Base-by-base conservation (phyloP, 2,329 filamentous ascomycete species). In the Sporothrix globosa region DNA sequence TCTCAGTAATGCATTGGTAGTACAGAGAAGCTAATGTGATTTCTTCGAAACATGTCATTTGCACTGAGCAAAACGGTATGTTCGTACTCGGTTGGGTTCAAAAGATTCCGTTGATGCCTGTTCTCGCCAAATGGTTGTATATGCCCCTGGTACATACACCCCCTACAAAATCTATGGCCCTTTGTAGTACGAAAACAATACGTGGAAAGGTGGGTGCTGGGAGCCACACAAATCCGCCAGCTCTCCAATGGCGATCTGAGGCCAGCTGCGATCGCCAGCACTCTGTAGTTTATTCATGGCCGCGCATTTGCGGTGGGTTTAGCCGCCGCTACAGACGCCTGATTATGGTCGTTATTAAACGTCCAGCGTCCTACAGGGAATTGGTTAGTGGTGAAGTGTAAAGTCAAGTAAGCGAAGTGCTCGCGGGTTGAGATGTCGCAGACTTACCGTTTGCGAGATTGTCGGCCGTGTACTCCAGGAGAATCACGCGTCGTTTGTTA, bases 401-500 rank as follows among this genome's bases (percentile, higher is more conserved):
- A 13, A 50, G 30, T 17, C 39, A 39, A 13, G 21, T 21, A 34
- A 41, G 17, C 4, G 27, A n/a, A 27, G 52, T 19, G 21, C 30
- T 46, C 13, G 39, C 10, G 34, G 13, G 21, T 4, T 4, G 9
- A 44, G 21, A 19, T 46, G 21, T 9, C 7, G 21, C 34, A 54
- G 11, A 84, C 87, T 80, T 85, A 96, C 95, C 91, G 78, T 92
- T 90, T 75, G 92, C 93, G 68, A 99, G 83, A 76, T 97, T 97
- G 74, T 97, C 91, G 0, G 96, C 96, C 2, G 96, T 98, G 76
- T 97, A 93, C 69, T 93, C 92, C 24, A 99, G 84, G 11, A 99
- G 80, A 74, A 98, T 97, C 30, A 97, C 86, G 58, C 96, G 87
- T 69, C 96, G 87, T 80, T 96, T 95, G 80, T 92, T 97, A 83